phyloP scores from a whole-genome alignment of 2,329 filamentous ascomycete genomes.

The Botrytis squamosa region DNA sequence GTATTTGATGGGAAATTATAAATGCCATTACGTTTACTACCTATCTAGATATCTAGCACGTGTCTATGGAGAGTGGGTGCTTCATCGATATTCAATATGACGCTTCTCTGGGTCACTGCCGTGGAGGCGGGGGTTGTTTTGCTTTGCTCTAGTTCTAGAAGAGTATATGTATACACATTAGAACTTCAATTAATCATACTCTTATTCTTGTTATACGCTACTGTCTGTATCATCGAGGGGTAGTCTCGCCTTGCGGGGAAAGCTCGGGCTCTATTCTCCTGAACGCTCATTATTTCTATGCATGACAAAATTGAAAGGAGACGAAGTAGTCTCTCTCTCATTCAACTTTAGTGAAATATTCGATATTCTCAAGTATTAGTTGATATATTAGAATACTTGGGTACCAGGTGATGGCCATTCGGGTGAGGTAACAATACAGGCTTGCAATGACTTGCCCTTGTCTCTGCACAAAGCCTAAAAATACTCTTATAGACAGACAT shows the following conservation, averaged over 20 bases:
- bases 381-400: not conserved
- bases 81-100: not conserved
- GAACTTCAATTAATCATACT: not conserved
- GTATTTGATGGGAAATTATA: not conserved
- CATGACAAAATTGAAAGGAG: not conserved
- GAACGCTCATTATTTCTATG: not conserved
- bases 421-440: not conserved
- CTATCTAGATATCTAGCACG: not conserved
- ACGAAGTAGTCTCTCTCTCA: not conserved
- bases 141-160: not conserved
- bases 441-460: not conserved
- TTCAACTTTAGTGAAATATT: not conserved
- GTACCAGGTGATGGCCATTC: not conserved
- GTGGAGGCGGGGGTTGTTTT: not conserved
- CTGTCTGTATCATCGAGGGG: not conserved
- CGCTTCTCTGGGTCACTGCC: not conserved
- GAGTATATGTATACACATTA: not conserved
- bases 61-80: not conserved
- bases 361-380: not conserved
- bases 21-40: not conserved
- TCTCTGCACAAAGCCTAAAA: not conserved
- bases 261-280: not conserved
- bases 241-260: slow-evolving; percentile 1
- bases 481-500: not conserved
- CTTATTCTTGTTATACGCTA: not conserved